Evolutionary conservation across 768 basidiomycete genomes (phyloP).

Genomic region (Mycena filopes): DNA sequence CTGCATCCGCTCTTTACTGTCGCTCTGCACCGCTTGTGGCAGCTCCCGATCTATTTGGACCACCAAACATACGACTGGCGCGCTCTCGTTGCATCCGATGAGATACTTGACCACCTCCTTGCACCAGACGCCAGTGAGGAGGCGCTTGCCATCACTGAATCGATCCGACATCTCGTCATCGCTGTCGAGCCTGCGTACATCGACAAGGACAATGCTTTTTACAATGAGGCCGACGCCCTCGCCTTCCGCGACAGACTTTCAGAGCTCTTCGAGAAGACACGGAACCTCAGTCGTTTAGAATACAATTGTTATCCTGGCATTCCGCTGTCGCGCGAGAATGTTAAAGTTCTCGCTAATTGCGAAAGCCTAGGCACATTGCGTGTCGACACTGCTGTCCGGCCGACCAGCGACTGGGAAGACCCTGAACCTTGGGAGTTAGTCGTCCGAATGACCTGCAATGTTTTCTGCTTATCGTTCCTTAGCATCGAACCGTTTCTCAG

Average conservation of each 20-base stretch:
- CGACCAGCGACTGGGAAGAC: not conserved
- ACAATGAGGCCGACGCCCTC: not conserved
- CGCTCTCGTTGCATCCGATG: not conserved
- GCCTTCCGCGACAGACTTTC: slow-evolving; percentile 19
- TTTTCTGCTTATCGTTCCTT: not conserved
- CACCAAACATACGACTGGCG: not conserved
- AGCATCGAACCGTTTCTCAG: slow-evolving; percentile 26
- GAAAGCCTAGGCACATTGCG: slow-evolving; percentile 18
- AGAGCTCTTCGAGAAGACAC: slow-evolving; percentile 14
- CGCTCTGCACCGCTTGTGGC: slow-evolving; percentile 15
- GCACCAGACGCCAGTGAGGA: not conserved
- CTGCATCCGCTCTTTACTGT: slow-evolving; percentile 2
- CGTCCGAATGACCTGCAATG: not conserved
- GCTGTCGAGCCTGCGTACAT: slow-evolving; percentile 1
- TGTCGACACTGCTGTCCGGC: slow-evolving; percentile 9
- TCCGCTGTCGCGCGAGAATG: not conserved
- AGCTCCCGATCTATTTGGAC: slow-evolving; percentile 30
- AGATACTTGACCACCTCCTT: slow-evolving; percentile 18
- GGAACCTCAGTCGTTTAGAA: slow-evolving; percentile 27
- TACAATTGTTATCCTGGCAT: slow-evolving; percentile 29
- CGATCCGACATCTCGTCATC: slow-evolving; percentile 11
- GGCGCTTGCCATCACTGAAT: not conserved
- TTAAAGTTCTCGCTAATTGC: slow-evolving; percentile 7
- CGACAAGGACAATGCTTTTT: not conserved
- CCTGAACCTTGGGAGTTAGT: slow-evolving; percentile 23